Conservation (phyloP, 805 yeast species). For the Ascoidea asiatica region DNA sequence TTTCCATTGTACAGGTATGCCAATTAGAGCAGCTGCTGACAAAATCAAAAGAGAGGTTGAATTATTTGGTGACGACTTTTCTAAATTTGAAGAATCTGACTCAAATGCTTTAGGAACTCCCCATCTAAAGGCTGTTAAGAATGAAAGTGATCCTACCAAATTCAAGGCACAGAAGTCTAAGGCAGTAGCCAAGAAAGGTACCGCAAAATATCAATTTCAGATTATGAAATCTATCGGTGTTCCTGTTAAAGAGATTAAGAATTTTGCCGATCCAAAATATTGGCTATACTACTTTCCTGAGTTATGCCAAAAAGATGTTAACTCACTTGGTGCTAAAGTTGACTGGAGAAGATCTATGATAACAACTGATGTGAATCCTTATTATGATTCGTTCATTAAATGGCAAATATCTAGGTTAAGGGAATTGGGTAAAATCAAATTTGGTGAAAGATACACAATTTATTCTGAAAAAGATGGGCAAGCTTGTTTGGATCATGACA, state of each 20-base stretch:
- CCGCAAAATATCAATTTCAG: slow-evolving; percentile 89
- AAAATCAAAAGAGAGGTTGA: slow-evolving; percentile 88
- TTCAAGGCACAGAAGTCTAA: slow-evolving; percentile 88
- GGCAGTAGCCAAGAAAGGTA: slow-evolving; percentile 87
- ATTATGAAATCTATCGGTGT: slow-evolving; percentile 94
- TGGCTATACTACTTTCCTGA: slow-evolving; percentile 94
- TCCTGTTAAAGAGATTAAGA: slow-evolving; percentile 64
- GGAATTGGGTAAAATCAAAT: slow-evolving; percentile 82
- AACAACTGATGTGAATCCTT: slow-evolving; percentile 91
- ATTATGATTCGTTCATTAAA: slow-evolving; percentile 86
- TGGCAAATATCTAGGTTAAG: slow-evolving; percentile 92
- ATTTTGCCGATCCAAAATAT: slow-evolving; percentile 83
- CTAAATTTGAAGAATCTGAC: slow-evolving; percentile 28
- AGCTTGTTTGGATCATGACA: slow-evolving; percentile 98
- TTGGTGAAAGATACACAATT: slow-evolving; percentile 95
- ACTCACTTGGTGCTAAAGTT: slow-evolving; percentile 76
- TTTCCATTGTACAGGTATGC: slow-evolving; percentile 99
- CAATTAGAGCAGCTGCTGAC: slow-evolving; percentile 91
- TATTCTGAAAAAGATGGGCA: slow-evolving; percentile 97
- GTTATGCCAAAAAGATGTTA: slow-evolving; percentile 68
- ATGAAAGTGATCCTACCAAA: slow-evolving; percentile 60
- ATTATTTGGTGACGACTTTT: slow-evolving; percentile 72
- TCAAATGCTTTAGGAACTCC: slow-evolving; percentile 12
- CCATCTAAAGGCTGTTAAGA: slow-evolving; percentile 18
- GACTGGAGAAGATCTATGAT: slow-evolving; percentile 97